Conservation (phyloP, 2,329 filamentous ascomycete species). For the Aurifilum marmelostoma region DNA sequence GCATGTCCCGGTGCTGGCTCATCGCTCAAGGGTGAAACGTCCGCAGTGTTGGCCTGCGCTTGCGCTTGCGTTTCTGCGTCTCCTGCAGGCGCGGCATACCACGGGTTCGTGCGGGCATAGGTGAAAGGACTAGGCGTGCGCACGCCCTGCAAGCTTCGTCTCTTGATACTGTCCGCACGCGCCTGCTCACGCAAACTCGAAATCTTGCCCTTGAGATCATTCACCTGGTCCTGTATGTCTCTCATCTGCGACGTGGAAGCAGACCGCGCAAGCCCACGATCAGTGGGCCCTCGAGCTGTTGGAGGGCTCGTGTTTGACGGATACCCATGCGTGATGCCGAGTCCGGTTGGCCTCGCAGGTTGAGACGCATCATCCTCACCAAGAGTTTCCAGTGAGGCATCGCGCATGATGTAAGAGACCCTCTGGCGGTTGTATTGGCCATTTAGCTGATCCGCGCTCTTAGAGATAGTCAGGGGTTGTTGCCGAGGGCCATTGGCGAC, state of each 20-base stretch:
- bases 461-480: constrained; percentile 46
- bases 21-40: constrained; percentile 24
- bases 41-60: constrained; percentile 27
- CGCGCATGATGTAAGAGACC: constrained; percentile 44
- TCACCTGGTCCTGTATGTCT: constrained; percentile 80
- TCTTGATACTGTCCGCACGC: constrained; percentile 75
- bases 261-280: constrained; percentile 62
- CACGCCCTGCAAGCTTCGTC: constrained; percentile 75
- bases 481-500: constrained; percentile 62
- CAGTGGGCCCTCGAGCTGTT: constrained; percentile 46
- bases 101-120: constrained; percentile 63
- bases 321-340: constrained; percentile 31
- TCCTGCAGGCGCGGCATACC: constrained; percentile 42
- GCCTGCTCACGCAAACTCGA: constrained; percentile 78
- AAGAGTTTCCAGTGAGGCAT: constrained; percentile 51
- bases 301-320: constrained; percentile 48
- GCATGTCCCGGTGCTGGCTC: constrained; percentile 15
- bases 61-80: constrained; percentile 25
- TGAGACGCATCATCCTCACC: constrained; percentile 54
- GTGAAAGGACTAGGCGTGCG: constrained; percentile 80
- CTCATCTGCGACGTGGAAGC: constrained; percentile 75
- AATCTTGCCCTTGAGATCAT: constrained; percentile 82
- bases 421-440: constrained; percentile 36
- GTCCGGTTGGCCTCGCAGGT: background rate
- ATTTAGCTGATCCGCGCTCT: constrained; percentile 47